Conservation (phyloP, 495 filamentous ascomycete species). For the Amphirosellinia nigrospora region DNA sequence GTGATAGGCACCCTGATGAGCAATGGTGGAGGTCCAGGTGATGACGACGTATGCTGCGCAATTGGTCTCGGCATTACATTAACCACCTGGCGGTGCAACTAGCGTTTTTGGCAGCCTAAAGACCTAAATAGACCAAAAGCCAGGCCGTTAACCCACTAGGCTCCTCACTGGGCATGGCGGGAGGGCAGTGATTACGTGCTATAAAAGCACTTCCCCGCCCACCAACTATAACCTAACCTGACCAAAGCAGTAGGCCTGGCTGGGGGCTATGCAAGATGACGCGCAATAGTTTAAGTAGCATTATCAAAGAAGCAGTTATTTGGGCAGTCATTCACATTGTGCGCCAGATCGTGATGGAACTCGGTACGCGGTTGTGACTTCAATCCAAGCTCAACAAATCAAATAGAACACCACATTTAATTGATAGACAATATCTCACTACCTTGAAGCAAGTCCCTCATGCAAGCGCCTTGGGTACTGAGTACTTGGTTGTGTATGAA, state of each 20-base stretch:
- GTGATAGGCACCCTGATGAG: slow-evolving; percentile 6
- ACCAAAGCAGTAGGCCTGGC: not conserved
- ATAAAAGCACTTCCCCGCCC: slow-evolving; percentile 9
- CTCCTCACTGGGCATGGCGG: not conserved
- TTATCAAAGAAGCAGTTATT: slow-evolving; percentile 1
- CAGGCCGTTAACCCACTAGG: not conserved
- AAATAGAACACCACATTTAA: not conserved
- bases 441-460: not conserved
- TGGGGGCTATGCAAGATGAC: slow-evolving; percentile 23
- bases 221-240: not conserved
- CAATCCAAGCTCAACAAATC: not conserved
- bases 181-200: slow-evolving; percentile 4
- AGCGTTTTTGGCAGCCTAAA: not conserved
- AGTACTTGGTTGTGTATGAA: not conserved
- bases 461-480: no score
- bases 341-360: not conserved
- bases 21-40: slow-evolving; percentile 17
- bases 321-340: not conserved
- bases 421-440: not conserved
- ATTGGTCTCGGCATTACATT: slow-evolving; percentile 14
- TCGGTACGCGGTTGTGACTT: not conserved
- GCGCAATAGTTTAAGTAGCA: not conserved
- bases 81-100: no score
- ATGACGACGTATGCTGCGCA: slow-evolving; percentile 21
- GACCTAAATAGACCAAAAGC: not conserved